Evolutionary conservation across 1,139 yeast genomes (phyloP).

Genomic region (Candida dubliniensis): DNA sequence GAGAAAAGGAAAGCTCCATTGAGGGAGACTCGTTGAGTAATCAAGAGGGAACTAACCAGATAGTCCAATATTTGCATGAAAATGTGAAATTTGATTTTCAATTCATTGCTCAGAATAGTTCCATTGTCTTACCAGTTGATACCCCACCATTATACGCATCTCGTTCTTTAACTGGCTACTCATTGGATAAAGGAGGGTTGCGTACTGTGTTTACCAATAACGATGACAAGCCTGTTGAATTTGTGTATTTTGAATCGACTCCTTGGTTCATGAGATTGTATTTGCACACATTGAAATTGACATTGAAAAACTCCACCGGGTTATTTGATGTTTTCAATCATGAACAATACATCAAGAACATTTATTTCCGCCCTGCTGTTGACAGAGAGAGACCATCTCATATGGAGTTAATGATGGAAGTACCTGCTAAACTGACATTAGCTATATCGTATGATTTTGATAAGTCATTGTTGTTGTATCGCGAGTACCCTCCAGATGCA

Average conservation of each 20-base stretch:
- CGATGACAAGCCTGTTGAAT: slow-evolving; percentile 41
- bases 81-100: slow-evolving; percentile 37
- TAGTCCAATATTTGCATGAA: slow-evolving; percentile 31
- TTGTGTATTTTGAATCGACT: slow-evolving; percentile 74
- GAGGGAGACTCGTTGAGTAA: slow-evolving; percentile 16
- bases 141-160: slow-evolving; percentile 73
- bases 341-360: slow-evolving; percentile 40
- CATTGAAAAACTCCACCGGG: slow-evolving; percentile 19
- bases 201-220: slow-evolving; percentile 78
- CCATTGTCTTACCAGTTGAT: slow-evolving; percentile 24
- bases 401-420: slow-evolving; percentile 60
- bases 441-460: slow-evolving; percentile 79
- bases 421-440: slow-evolving; percentile 67
- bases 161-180: slow-evolving; percentile 87
- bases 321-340: slow-evolving; percentile 18
- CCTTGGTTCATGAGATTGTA: slow-evolving; percentile 95
- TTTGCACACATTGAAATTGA: slow-evolving; percentile 59
- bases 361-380: slow-evolving; percentile 71
- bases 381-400: slow-evolving; percentile 85
- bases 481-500: slow-evolving; percentile 99
- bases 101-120: slow-evolving; percentile 22
- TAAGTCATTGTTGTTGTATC: slow-evolving; percentile 76
- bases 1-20: slow-evolving; percentile 17
- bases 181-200: slow-evolving; percentile 88
- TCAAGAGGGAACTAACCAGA: slow-evolving; percentile 2